Base-by-base conservation (phyloP, 805 yeast species). In the Myxozyma sirexii region DNA sequence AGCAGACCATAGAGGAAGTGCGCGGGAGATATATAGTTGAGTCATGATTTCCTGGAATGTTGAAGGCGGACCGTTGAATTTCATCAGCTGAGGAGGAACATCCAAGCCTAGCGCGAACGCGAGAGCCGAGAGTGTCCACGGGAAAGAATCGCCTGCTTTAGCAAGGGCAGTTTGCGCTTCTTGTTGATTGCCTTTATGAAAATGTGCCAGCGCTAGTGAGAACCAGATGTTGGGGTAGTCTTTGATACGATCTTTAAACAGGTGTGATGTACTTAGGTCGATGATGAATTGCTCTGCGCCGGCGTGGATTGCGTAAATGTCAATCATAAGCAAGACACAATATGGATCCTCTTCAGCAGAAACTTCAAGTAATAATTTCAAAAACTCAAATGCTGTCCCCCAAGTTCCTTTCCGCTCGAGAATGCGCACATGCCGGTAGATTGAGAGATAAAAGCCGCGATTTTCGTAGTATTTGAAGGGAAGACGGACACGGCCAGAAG, bases 241-340 rank as follows among this genome's bases (percentile, higher is more conserved):
- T 93, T 96, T 87, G 63, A 80, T 82, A 12, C 72, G 72, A 65
- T 88, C 87, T 0, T 86, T 78, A 23, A 76, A 79, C 2, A 79
- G 76, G 35, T 87, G 75, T 1, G 88, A 81, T 1, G 88, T 74
- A 1, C 79, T 79, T 35, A 89, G 73, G 19, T 83, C 81, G 12
- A 84, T 76, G 65, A 90, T 70, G 71, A 83, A 90, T 59, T 82
- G 76, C 68, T 80, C 83, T 62, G 89, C 89, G 33, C 80, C 84
- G 38, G 88, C 77, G 73, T 83, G 75, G 2, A 88, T 75, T 2
- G 93, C 85, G 69, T 88, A 90, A 69, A 82, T 85, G 70, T 91
- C 97, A 66, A 91, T 84, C 71, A 90, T 88, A 69, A 86, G 86
- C 63, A 96, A 79, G 12, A 87, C 90, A 23, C 96, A 96, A 54